phyloP scores from a whole-genome alignment of 2,329 filamentous ascomycete species.

The Trichoderma arundinaceum region DNA sequence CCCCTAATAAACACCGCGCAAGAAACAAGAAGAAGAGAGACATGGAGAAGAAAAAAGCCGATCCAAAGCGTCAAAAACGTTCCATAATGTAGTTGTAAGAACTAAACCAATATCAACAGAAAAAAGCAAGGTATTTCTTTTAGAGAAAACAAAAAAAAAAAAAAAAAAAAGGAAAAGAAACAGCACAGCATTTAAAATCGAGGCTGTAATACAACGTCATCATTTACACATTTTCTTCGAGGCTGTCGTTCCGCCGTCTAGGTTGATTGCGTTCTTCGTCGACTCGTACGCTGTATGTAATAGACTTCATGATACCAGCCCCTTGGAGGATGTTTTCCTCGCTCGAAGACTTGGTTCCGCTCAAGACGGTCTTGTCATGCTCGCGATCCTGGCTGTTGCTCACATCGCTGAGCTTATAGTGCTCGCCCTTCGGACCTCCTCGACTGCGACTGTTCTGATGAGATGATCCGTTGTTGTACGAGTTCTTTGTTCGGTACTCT shows the following conservation, averaged over 20 bases:
- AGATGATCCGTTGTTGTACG: conserved; percentile 42
- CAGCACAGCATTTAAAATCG: not conserved
- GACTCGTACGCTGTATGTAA: conserved; percentile 50
- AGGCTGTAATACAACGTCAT: not conserved
- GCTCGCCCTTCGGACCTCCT: conserved; percentile 39
- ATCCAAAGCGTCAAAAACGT: conserved; percentile 2
- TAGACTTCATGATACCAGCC: conserved; percentile 49
- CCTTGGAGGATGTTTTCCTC: conserved; percentile 49
- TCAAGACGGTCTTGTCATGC: conserved; percentile 16
- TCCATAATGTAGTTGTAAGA: not conserved
- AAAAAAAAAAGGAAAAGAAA: not conserved
- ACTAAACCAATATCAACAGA: not conserved
- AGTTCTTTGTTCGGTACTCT: conserved; percentile 49
- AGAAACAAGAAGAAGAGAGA: not conserved
- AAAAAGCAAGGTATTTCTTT: not conserved
- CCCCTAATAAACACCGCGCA: conserved; percentile 13
- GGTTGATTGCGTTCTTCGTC: conserved; percentile 38
- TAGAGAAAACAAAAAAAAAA: not conserved
- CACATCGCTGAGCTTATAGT: conserved; percentile 49
- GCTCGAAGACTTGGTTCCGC: conserved; percentile 41
- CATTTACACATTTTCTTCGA: conserved; percentile 14
- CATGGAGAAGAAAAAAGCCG: not conserved
- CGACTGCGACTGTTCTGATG: conserved; percentile 38
- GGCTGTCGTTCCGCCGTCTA: conserved; percentile 19
- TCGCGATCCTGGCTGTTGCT: conserved; percentile 43